A percentile compares a stretch with the other conserved stretches of the same genome.
Evolutionary conservation across 345 rosid species (phyloP).

Genomic region (Camelina hispida): DNA sequence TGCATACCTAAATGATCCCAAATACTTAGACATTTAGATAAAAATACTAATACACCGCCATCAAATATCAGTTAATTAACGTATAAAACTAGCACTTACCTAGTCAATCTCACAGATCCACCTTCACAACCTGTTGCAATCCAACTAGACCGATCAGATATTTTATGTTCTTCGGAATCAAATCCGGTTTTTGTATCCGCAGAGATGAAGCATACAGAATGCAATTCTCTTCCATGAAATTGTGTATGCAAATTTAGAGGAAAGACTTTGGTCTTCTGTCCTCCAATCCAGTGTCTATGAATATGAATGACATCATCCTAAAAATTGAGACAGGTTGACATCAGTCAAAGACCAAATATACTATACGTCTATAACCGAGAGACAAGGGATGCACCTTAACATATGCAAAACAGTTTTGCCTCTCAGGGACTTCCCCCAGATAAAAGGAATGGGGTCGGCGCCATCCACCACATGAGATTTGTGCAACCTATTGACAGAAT

Average conservation of each 20-base stretch:
- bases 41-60: slow-evolving; percentile 1
- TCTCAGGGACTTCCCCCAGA: slow-evolving; percentile 78
- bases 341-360: slow-evolving; percentile 31
- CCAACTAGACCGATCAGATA: slow-evolving; percentile 64
- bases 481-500: slow-evolving; percentile 64
- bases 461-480: slow-evolving; percentile 99
- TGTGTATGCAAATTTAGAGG: slow-evolving; percentile 80
- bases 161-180: slow-evolving; percentile 42
- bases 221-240: slow-evolving; percentile 97
- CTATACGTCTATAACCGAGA: slow-evolving; percentile 3
- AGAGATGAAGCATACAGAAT: slow-evolving; percentile 79
- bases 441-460: slow-evolving; percentile 93
- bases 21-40: slow-evolving; percentile 17
- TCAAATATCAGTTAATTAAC: slow-evolving; percentile 9
- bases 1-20: slow-evolving; percentile 57
- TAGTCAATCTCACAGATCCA: slow-evolving; percentile 95
- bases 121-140: slow-evolving; percentile 97
- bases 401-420: slow-evolving; percentile 77
- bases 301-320: slow-evolving; percentile 90
- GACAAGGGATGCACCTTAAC: slow-evolving; percentile 69
- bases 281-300: slow-evolving; percentile 64
- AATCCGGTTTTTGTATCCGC: slow-evolving; percentile 45
- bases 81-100: slow-evolving; percentile 58
- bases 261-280: slow-evolving; percentile 56
- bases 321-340: slow-evolving; percentile 22